These are phyloP conservation scores for Chrysopogon serrulatus DNA, from an alignment of 176 grass and related monocot species.

Conservation along the genomic window DNA sequence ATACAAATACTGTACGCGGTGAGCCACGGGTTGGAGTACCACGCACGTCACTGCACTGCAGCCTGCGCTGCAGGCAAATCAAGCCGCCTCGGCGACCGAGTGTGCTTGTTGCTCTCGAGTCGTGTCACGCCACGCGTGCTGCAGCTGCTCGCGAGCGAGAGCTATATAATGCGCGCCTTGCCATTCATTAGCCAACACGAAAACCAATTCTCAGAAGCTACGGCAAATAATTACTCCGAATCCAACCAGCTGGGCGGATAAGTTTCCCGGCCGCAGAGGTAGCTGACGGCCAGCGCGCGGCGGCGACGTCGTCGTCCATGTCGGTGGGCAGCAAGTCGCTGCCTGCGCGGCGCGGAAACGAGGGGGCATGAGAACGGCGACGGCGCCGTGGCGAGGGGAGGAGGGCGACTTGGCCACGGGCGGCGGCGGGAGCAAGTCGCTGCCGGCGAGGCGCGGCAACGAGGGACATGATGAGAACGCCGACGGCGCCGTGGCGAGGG, in stretches of 20 bases:
- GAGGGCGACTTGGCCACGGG: not conserved
- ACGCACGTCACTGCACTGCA: not conserved
- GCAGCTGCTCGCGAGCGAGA: not conserved
- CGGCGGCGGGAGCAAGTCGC: not conserved
- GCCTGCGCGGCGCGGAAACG: not conserved
- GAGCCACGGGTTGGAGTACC: not conserved
- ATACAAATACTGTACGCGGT: not conserved
- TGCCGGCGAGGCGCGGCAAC: not conserved
- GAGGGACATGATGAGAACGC: not conserved
- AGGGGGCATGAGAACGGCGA: not conserved
- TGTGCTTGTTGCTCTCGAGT: not conserved
- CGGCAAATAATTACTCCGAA: too few species aligned
- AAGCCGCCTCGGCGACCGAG: not conserved
- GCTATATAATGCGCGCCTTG: not conserved
- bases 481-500: not conserved
- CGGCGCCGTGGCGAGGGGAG: not conserved
- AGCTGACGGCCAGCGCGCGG: not conserved
- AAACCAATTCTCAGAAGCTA: not conserved
- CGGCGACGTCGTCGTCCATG: slow-evolving; percentile 19
- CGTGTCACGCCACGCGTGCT: not conserved
- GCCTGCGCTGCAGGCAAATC: not conserved
- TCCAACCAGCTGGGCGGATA: too few species aligned
- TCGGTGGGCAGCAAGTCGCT: slow-evolving; percentile 19
- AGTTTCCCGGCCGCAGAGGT: too few species aligned
- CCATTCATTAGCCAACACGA: not conserved